Base-by-base conservation (phyloP, 768 basidiomycete species). In the Kwoniella shandongensis region DNA sequence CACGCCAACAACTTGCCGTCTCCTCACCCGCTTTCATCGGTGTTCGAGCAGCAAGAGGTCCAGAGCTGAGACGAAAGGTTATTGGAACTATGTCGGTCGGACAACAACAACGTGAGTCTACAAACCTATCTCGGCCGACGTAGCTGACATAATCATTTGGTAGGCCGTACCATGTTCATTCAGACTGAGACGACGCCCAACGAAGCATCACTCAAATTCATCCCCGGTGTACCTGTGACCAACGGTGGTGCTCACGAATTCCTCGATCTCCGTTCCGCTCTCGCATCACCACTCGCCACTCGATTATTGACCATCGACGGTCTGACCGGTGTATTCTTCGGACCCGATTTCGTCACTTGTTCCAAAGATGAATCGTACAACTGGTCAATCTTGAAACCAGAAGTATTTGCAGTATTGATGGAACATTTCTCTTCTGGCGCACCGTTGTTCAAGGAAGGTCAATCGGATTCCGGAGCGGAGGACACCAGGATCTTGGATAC, bases 101-200 rank as follows among this genome's bases (percentile, higher is more conserved):
- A 7, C 50, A 35, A 27, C 59, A 61, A 27, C 59, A 61, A 45
- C 53, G 59, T 61, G 46, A 56, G 59, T 17, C 15, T 20, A 46
- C 10, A 30, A 13, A 22, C 29, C 35, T n/a, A 13, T 17, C 3
- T 23, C 2, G 20, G 35, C 10, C 11, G n/a, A 40, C 51, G 40
- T 39, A 52, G 18, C 20, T 22, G 26, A 25, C 38, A 8, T 51
- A 35, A 39, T 51, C 20, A 15, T 12, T 27, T 38, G 11, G 25
- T 44, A 77, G 77, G 61, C 38, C 72, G 92, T 22, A 87, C 88
- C 51, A 94, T 97, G 93, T 98, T 98, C 80, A 96, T 98, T 55
- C 96, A 99, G 78, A 98, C 94, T 4, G 93, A 97, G 79, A 85
- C 86, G 10, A 99, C 96, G 0, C 96, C 96, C 0, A 99, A 99